phyloP scores from a whole-genome alignment of 1,139 yeast species.

The Hyphopichia khmerensis region DNA sequence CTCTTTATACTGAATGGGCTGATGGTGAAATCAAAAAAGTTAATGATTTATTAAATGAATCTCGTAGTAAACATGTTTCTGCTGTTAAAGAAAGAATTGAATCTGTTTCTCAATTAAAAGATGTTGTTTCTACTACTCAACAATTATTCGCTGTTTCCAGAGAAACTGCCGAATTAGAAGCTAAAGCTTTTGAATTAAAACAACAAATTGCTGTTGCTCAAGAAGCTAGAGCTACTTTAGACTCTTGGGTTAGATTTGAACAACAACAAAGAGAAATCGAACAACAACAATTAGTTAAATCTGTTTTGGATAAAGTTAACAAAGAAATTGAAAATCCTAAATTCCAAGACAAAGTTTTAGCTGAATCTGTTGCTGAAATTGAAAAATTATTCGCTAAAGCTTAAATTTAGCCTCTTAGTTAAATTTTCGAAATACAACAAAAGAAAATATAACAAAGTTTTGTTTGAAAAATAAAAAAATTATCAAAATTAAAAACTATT shows the following conservation, averaged over 20 bases:
- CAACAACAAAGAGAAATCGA: constrained; percentile 94
- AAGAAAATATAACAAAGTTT: background rate
- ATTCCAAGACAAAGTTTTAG: constrained; percentile 90
- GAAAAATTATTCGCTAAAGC: constrained; percentile 74
- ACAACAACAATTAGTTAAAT: constrained; percentile 86
- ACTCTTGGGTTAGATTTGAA: constrained; percentile 99
- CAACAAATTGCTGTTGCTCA: constrained; percentile 83
- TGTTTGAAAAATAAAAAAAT: too few species aligned
- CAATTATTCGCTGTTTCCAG: constrained; percentile 89
- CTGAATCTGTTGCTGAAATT: constrained; percentile 87
- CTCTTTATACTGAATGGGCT: constrained; percentile 94
- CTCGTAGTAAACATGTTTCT: constrained; percentile 85
- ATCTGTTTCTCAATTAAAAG: constrained; percentile 83
- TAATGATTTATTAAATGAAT: constrained; percentile 75
- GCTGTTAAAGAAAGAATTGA: constrained; percentile 93
- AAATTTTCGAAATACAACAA: background rate
- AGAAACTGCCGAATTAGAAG: constrained; percentile 95
- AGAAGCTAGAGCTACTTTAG: constrained; percentile 93
- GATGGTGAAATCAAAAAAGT: constrained; percentile 86
- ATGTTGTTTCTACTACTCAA: constrained; percentile 89
- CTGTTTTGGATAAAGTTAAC: constrained; percentile 87
- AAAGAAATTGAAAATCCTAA: constrained; percentile 81
- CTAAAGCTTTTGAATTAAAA: constrained; percentile 87
- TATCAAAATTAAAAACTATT: background rate
- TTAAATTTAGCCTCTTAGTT: constrained; percentile 17